Evolutionary conservation across 2,329 filamentous ascomycete genomes (phyloP).

Genomic region (Hypocreales sp.): DNA sequence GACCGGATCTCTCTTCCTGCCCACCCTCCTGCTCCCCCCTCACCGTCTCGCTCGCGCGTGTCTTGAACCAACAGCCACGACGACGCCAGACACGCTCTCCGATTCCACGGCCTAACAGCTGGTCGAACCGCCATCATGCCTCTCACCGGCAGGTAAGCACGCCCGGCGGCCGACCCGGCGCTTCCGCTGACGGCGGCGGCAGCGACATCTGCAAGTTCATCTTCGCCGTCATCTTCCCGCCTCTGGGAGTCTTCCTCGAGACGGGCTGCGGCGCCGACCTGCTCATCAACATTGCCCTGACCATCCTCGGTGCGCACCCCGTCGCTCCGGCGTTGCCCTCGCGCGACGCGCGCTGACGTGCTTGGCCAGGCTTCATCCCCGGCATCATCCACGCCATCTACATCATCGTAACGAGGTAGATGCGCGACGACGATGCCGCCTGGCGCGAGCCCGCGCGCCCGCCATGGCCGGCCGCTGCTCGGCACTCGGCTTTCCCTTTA

Average conservation of each 20-base stretch:
- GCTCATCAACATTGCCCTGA: constrained; percentile 85
- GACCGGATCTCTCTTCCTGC: too few relatives aligned
- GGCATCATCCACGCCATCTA: constrained; percentile 90
- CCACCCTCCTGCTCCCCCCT: too few relatives aligned
- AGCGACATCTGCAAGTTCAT: constrained; percentile 54
- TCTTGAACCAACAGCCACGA: too few relatives aligned
- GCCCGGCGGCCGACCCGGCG: neutral
- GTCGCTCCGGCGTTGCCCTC: neutral
- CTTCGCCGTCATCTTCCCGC: constrained; percentile 78
- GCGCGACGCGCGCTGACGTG: constrained; percentile 4
- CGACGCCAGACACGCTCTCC: too few relatives aligned
- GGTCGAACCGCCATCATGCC: constrained; percentile 41
- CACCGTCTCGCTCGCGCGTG: too few relatives aligned
- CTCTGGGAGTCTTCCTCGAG: constrained; percentile 89
- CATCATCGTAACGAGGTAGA: constrained; percentile 41
- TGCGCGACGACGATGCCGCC: neutral
- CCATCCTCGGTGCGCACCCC: constrained; percentile 42
- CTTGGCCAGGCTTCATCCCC: constrained; percentile 41
- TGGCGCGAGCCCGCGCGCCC: neutral
- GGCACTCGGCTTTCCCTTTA: neutral
- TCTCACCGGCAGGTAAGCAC: constrained; percentile 41
- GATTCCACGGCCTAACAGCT: too few relatives aligned
- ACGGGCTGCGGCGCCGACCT: constrained; percentile 75
- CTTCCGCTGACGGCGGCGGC: neutral
- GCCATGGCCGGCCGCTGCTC: neutral